A percentile compares a stretch with the other conserved stretches of the same genome.
Conservation (phyloP, 2,329 filamentous ascomycete genomes). For the Aspergillus ochraceus region DNA sequence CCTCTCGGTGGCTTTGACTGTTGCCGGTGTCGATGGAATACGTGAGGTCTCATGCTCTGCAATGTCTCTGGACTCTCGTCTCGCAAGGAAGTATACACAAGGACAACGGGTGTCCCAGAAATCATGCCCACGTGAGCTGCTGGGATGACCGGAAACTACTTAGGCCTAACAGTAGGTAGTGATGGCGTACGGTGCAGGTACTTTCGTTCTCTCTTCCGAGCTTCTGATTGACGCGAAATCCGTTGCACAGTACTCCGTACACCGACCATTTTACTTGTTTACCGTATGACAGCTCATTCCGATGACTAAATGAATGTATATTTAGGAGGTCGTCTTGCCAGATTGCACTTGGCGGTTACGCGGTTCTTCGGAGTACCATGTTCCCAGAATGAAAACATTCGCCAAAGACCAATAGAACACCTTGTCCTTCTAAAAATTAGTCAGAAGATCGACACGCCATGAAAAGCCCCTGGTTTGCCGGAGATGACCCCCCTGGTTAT, state of each 20-base stretch:
- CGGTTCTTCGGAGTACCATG: neutral
- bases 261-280: neutral
- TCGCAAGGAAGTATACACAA: neutral
- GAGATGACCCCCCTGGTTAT: neutral
- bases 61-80: no score
- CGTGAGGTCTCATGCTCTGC: neutral
- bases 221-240: neutral
- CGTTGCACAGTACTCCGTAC: neutral
- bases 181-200: no score
- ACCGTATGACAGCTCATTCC: neutral
- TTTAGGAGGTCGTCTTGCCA: neutral
- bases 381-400: neutral
- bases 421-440: neutral
- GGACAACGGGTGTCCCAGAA: neutral
- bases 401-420: neutral
- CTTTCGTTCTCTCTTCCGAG: neutral
- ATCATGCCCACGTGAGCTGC: neutral
- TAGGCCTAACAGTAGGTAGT: no score
- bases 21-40: neutral
- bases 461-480: neutral
- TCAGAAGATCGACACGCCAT: neutral
- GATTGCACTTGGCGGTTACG: neutral
- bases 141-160: no score
- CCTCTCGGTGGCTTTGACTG: neutral
- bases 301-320: neutral